Base-by-base conservation (phyloP, 495 filamentous ascomycete genomes). In the Tetracladium setigerum region DNA sequence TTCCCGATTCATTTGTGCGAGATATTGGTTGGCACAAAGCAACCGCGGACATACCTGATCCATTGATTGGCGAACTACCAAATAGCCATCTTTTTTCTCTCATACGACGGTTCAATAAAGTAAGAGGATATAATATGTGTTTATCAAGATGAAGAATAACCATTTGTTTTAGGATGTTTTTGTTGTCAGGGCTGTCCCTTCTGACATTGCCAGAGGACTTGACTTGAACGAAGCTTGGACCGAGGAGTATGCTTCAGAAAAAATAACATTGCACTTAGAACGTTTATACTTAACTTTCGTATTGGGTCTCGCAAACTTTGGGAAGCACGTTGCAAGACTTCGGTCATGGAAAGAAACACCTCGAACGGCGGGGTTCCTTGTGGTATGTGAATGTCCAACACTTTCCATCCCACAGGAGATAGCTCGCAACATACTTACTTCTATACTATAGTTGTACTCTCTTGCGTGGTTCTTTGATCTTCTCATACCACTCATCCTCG, bases 41-140 rank as follows among this genome's bases (percentile, higher is more conserved):
- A 43, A 67, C 75, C n/a, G 57, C 81, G 7, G 56, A 74, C 1
- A 73, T 87, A 14, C 65, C 78, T 1, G 65, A 67, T 11, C 78
- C 79, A 0, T 60, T 92, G 9, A 76, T 90, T 16, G 82, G 77
- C 1, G 83, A 83, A 0, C 58, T 91, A 40, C 69, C 68, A 9
- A 90, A 91, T 60, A 85, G 90, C 39, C 82, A 90, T 55, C 64
- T 94, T 1, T 94, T 86, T 83, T 61, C 84, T 52, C 67, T 90
- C n/a, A 69, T 89, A 37, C 74, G 87, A 30, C 74, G 87, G 1
- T 94, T 92, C 56, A 83, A 94, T 57, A 89, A 90, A 73, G 84
- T 81, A 63, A 14, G 60, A 63, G n/a, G 60, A 34, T 2, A 10
- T 12, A 2, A 11, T 12, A n/a, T n/a, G n/a, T n/a, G n/a, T 13